Conservation (phyloP, 2,329 filamentous ascomycete species). For the Phaeophleospora eucalypticola region DNA sequence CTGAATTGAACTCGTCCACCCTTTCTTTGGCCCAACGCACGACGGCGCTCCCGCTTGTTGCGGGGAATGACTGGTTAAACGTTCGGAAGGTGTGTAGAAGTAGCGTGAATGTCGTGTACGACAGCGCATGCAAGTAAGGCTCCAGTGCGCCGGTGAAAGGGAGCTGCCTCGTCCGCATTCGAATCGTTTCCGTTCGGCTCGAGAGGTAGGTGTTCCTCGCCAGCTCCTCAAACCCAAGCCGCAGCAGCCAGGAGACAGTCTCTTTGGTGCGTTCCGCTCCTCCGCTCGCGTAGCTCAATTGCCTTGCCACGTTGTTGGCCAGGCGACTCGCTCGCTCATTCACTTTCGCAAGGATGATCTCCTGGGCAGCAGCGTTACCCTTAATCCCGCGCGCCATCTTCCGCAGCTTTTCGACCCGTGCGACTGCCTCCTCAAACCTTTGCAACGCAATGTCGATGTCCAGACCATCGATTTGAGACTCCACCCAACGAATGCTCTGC, state of each 20-base stretch:
- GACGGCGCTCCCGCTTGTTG: conserved; percentile 81
- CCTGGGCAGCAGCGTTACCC: conserved; percentile 80
- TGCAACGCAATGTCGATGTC: conserved; percentile 95
- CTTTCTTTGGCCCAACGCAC: conserved; percentile 98
- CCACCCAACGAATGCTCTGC: conserved; percentile 92
- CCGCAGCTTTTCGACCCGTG: conserved; percentile 78
- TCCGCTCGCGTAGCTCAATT: conserved; percentile 72
- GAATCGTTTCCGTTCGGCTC: conserved; percentile 72
- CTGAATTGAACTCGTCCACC: conserved; percentile 82
- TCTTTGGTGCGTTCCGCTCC: conserved; percentile 73
- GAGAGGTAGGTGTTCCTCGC: conserved; percentile 83
- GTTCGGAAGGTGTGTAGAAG: conserved; percentile 79
- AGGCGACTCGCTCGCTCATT: conserved; percentile 78
- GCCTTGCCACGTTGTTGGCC: conserved; percentile 71
- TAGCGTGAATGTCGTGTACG: conserved; percentile 91
- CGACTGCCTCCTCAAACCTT: conserved; percentile 78
- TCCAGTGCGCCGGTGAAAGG: conserved; percentile 92
- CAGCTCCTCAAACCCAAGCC: conserved; percentile 84
- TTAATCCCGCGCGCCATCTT: conserved; percentile 74
- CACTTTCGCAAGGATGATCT: conserved; percentile 87
- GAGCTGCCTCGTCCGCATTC: conserved; percentile 80
- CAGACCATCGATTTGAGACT: conserved; percentile 89
- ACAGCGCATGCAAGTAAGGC: conserved; percentile 90
- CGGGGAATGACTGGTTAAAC: conserved; percentile 60
- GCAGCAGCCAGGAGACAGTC: conserved; percentile 77